Evolutionary conservation across 2,329 filamentous ascomycete species (phyloP).

Genomic region (Penicillium sp.): DNA sequence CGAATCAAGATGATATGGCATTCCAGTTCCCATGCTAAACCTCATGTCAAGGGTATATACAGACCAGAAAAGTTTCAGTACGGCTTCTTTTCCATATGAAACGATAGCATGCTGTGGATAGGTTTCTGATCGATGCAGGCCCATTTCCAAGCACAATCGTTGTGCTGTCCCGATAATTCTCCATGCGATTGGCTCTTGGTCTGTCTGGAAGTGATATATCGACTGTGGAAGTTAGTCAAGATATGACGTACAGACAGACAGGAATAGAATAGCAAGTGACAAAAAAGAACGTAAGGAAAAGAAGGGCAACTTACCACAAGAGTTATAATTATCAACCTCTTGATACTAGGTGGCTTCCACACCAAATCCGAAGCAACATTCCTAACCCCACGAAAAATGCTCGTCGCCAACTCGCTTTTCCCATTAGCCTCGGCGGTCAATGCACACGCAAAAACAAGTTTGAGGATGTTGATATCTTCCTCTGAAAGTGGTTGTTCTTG

Average conservation of each 20-base stretch:
- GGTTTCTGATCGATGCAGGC: slow-evolving; percentile 74
- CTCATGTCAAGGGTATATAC: slow-evolving; percentile 81
- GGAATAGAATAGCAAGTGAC: no score
- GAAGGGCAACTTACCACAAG: slow-evolving; percentile 35
- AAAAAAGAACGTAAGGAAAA: neutral
- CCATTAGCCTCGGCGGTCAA: slow-evolving; percentile 74
- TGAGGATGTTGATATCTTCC: slow-evolving; percentile 66
- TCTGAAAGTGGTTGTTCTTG: slow-evolving; percentile 3
- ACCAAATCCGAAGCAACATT: slow-evolving; percentile 62
- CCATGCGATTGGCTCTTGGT: slow-evolving; percentile 83
- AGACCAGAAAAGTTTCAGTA: slow-evolving; percentile 77
- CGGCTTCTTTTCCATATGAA: slow-evolving; percentile 63
- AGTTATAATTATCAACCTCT: slow-evolving; percentile 55
- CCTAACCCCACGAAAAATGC: slow-evolving; percentile 73
- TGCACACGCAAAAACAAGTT: slow-evolving; percentile 75
- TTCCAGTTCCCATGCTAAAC: slow-evolving; percentile 82
- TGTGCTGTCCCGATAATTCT: slow-evolving; percentile 82
- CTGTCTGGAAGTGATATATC: slow-evolving; percentile 77
- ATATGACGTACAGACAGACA: no score
- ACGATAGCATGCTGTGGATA: slow-evolving; percentile 62
- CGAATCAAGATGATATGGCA: slow-evolving; percentile 80
- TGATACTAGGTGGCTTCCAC: slow-evolving; percentile 56
- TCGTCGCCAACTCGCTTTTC: slow-evolving; percentile 67
- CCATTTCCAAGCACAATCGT: slow-evolving; percentile 72
- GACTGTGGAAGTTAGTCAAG: slow-evolving; percentile 46